Base-by-base conservation (phyloP, 2,329 filamentous ascomycete species). In the Cercospora sesami region DNA sequence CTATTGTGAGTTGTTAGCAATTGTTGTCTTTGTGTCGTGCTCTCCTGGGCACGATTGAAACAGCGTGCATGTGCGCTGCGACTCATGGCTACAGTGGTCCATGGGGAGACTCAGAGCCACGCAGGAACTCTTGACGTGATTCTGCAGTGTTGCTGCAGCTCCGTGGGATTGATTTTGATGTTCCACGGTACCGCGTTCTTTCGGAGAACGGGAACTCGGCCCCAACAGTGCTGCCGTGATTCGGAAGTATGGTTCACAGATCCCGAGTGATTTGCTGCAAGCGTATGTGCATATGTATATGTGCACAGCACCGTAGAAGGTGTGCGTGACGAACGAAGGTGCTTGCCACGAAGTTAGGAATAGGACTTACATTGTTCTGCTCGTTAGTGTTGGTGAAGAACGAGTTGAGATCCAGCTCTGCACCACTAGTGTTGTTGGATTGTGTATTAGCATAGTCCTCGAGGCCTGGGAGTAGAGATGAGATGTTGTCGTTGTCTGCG, bases 381-480 rank as follows among this genome's bases (percentile, higher is more conserved):
- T 70, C 65, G 48, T 68, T 60, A 42, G 55, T 60, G 59, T 70
- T 69, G 3, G 68, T 70, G 64, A 77, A 76, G 26, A 77, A 65
- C 10, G 72, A 70, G 45, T 71, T 72, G 60, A 75, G 75, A 61
- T 77, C 75, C 23, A 72, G 69, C 57, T 75, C 72, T 12, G 64
- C 65, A 16, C 53, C 31, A 51, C 66, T 66, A 9, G 48, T 62
- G 14, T 71, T 73, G 33, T 66, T 70, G 6, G 67, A 66, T 39
- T 72, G 66, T 18, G 70, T 74, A 45, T 80, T 81, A 18, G 80
- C 78, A 71, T 80, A 81, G 72, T 80, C 76, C 68, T 82, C 76
- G 63, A 83, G 72, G 65, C 82, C 77, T 42, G 82, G 76, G 6
- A 80, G 73, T 7, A 82, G 75, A 2, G 79, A 77, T 9, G 75